These are phyloP conservation scores for Alternaria brassicicola DNA, from an alignment of 2,329 filamentous ascomycete species.

Conservation along the genomic window DNA sequence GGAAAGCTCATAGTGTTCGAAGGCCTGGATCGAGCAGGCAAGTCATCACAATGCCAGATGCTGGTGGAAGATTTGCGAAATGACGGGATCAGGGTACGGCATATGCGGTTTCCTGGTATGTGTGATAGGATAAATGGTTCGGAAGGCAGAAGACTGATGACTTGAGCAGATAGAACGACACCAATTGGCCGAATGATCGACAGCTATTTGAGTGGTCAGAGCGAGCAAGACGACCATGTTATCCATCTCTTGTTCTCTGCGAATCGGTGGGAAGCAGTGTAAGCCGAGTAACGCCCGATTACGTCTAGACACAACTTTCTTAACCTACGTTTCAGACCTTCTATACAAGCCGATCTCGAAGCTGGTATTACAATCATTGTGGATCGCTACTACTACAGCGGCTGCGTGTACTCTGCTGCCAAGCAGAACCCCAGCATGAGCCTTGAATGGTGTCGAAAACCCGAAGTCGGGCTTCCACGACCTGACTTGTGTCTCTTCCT, in stretches of 20 bases:
- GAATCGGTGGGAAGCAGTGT: slow-evolving; percentile 80
- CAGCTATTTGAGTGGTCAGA: slow-evolving; percentile 73
- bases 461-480: slow-evolving; percentile 83
- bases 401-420: slow-evolving; percentile 89
- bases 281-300: not conserved
- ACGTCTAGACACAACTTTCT: not conserved
- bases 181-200: slow-evolving; percentile 88
- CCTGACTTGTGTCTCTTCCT: slow-evolving; percentile 90
- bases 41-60: slow-evolving; percentile 84
- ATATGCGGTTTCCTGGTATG: slow-evolving; percentile 70
- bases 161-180: slow-evolving; percentile 72
- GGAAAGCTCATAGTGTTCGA: slow-evolving; percentile 85
- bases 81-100: slow-evolving; percentile 60
- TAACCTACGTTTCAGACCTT: not conserved
- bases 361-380: slow-evolving; percentile 78
- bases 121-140: not conserved
- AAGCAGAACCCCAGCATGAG: slow-evolving; percentile 75
- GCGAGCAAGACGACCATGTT: slow-evolving; percentile 81
- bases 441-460: slow-evolving; percentile 80
- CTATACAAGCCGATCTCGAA: slow-evolving; percentile 53
- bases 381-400: slow-evolving; percentile 94
- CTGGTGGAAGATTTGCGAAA: slow-evolving; percentile 62
- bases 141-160: not conserved
- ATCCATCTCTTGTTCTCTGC: slow-evolving; percentile 91
- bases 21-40: slow-evolving; percentile 87